Percentiles rank a stretch among this genome's conserved stretches.
Evolutionary conservation across 305 asterid genomes (phyloP).

Genomic region (Rubia occidens): DNA sequence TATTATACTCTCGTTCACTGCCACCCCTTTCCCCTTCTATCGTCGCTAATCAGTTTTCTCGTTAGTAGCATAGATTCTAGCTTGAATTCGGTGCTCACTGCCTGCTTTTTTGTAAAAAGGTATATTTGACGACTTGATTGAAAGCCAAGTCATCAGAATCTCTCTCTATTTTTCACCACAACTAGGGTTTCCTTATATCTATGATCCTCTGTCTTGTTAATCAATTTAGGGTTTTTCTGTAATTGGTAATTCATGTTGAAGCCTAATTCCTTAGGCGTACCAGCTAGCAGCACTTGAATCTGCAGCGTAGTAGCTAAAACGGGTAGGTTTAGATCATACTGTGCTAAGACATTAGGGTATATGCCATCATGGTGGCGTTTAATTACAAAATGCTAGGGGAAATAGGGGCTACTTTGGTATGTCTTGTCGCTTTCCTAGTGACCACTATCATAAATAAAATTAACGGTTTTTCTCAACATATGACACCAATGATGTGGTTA

Average conservation of each 20-base stretch:
- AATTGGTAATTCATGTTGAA: background rate
- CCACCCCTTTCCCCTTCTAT: background rate
- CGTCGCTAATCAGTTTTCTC: background rate
- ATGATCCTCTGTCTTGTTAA: background rate
- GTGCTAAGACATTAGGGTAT: background rate
- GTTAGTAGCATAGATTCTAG: background rate
- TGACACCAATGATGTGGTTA: no score
- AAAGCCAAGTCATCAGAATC: background rate
- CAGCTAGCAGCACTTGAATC: background rate
- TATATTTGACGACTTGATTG: background rate
- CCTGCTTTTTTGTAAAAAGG: background rate
- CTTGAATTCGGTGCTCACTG: constrained; percentile 1
- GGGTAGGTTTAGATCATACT: background rate
- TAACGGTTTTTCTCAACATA: no score
- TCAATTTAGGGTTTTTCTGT: background rate
- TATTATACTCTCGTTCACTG: background rate
- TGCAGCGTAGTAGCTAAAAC: background rate
- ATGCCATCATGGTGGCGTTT: no score
- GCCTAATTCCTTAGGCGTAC: background rate
- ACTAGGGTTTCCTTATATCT: background rate
- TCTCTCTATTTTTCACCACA: background rate
- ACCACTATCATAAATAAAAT: no score
- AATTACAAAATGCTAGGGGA: background rate
- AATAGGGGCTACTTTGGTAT: background rate
- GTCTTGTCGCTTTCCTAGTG: no score